phyloP scores from a whole-genome alignment of 2,329 filamentous ascomycete species.

The Ascosphaera acerosa region DNA sequence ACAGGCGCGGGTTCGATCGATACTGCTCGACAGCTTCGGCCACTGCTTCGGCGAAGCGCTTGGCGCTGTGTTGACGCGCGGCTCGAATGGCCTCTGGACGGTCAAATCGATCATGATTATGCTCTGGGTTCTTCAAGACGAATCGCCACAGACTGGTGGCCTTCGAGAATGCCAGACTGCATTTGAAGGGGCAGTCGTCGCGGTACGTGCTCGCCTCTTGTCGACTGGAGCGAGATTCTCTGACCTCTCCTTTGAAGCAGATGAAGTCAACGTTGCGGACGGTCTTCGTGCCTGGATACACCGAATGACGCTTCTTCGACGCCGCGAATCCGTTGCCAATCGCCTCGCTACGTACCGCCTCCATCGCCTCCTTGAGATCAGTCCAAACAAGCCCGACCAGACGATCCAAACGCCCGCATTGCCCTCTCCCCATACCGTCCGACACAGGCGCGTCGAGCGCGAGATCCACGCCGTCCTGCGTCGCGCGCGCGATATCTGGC shows the following conservation, averaged over 20 bases:
- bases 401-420: too few relatives aligned
- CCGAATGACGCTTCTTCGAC: background rate
- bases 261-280: background rate
- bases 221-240: background rate
- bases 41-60: background rate
- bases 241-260: background rate
- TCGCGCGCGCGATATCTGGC: too few relatives aligned
- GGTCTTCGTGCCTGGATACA: background rate
- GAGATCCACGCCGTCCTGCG: too few relatives aligned
- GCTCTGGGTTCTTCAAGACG: background rate
- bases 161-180: background rate
- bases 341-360: background rate
- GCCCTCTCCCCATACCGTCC: too few relatives aligned
- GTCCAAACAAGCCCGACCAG: too few relatives aligned
- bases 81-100: background rate
- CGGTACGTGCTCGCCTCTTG: background rate
- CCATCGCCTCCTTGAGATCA: background rate
- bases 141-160: background rate
- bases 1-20: background rate
- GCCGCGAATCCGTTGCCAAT: background rate
- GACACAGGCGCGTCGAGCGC: too few relatives aligned
- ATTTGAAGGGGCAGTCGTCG: background rate
- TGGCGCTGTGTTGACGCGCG: background rate
- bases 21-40: background rate
- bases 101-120: background rate